Evolutionary conservation across 1,139 yeast species (phyloP).

Genomic region (Nematodospora anomalae): DNA sequence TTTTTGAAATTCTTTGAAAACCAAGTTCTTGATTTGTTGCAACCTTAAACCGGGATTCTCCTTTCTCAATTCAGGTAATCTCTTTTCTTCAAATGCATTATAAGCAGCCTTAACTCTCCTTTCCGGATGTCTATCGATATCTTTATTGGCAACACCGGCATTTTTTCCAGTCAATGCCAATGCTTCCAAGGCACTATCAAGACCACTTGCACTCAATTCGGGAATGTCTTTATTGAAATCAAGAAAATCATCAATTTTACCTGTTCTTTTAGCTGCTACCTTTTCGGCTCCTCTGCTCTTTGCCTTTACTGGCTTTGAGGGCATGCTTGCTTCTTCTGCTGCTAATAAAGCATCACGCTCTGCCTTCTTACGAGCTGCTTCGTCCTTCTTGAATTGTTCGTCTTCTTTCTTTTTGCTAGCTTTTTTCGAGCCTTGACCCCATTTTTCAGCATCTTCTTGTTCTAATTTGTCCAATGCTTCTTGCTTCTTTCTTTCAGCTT

Average conservation of each 20-base stretch:
- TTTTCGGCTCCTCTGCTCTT: conserved; percentile 74
- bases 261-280: conserved; percentile 61
- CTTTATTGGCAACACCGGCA: conserved; percentile 58
- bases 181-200: conserved; percentile 79
- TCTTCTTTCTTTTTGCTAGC: conserved; percentile 71
- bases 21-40: conserved; percentile 73
- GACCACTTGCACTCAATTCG: conserved; percentile 68
- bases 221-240: conserved; percentile 49
- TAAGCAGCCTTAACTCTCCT: conserved; percentile 83
- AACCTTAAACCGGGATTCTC: conserved; percentile 81
- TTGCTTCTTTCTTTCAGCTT: conserved; percentile 59
- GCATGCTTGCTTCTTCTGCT: conserved; percentile 66
- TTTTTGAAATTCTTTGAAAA: conserved; percentile 80
- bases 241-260: conserved; percentile 65
- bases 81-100: conserved; percentile 67
- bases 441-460: conserved; percentile 59
- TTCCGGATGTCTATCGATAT: conserved; percentile 84
- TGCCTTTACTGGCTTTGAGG: conserved; percentile 52
- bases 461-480: conserved; percentile 50
- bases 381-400: conserved; percentile 57
- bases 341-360: conserved; percentile 58
- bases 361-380: conserved; percentile 63
- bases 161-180: conserved; percentile 60
- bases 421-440: conserved; percentile 76
- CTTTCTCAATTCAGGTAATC: conserved; percentile 70